Evolutionary conservation across 176 grass and related monocot species (phyloP).

Genomic region (Oryza meyeriana): DNA sequence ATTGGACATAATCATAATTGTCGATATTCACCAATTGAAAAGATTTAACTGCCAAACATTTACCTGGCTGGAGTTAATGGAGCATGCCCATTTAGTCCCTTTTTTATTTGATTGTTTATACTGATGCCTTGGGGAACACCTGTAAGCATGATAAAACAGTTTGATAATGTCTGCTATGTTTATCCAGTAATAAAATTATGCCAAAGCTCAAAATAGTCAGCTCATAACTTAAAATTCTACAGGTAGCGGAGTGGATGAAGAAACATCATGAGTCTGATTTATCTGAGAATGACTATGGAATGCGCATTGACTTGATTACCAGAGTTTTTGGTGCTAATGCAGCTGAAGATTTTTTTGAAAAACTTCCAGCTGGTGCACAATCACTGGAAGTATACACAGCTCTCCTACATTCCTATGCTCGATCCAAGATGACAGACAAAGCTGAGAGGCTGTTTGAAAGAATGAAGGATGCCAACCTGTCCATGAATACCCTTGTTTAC

Average conservation of each 20-base stretch:
- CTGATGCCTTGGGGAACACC: background rate
- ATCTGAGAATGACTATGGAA: conserved; percentile 63
- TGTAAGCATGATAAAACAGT: background rate
- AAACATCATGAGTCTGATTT: conserved; percentile 61
- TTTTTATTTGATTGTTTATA: background rate
- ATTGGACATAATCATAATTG: background rate
- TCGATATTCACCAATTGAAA: background rate
- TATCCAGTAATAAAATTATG: background rate
- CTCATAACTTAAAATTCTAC: conserved; percentile 33
- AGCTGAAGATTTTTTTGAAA: conserved; percentile 82
- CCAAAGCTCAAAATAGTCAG: background rate
- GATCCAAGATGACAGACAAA: conserved; percentile 68
- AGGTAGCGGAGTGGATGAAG: conserved; percentile 91
- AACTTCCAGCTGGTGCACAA: conserved; percentile 60
- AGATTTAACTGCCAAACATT: background rate
- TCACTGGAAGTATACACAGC: conserved; percentile 67
- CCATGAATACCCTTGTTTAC: conserved; percentile 46
- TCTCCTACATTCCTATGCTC: conserved; percentile 77
- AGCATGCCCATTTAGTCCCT: background rate
- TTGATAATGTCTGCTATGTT: background rate
- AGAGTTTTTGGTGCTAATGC: conserved; percentile 74
- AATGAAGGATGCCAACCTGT: conserved; percentile 56
- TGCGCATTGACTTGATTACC: conserved; percentile 70
- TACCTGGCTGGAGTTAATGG: background rate
- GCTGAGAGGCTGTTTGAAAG: conserved; percentile 64